Conservation (phyloP, 768 basidiomycete genomes). For the Omphalotus guepiniiformis region DNA sequence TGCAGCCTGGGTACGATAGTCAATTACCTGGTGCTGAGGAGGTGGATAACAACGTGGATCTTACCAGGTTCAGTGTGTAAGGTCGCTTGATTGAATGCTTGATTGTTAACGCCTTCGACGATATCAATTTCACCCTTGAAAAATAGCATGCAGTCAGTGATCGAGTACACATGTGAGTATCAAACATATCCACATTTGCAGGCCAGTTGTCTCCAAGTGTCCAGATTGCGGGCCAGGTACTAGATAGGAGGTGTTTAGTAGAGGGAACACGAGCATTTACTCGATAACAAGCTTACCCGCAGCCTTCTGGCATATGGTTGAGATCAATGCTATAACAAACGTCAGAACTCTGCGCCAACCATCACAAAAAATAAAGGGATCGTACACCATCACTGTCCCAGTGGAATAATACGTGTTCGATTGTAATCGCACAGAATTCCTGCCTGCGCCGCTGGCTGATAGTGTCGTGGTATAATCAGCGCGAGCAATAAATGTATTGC, state of each 20-base stretch:
- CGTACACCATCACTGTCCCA: conserved; percentile 42
- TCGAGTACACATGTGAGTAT: neutral
- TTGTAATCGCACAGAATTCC: conserved; percentile 51
- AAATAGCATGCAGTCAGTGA: conserved; percentile 18
- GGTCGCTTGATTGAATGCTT: conserved; percentile 45
- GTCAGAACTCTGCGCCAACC: neutral
- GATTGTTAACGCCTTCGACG: conserved; percentile 56
- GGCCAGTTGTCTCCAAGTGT: conserved; percentile 46
- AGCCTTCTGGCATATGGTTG: conserved; percentile 58
- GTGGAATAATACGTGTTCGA: conserved; percentile 51
- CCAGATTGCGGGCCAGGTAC: conserved; percentile 45
- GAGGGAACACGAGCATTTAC: conserved; percentile 12
- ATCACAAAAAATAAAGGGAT: neutral
- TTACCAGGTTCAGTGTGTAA: conserved; percentile 52
- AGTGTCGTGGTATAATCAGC: conserved; percentile 49
- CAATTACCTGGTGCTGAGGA: neutral
- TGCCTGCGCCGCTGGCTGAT: conserved; percentile 43
- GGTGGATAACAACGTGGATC: conserved; percentile 10
- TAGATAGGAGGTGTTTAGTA: neutral
- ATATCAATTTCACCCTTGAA: conserved; percentile 50
- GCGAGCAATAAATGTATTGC: conserved; percentile 50
- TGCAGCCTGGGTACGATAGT: conserved; percentile 36
- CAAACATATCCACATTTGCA: conserved; percentile 24
- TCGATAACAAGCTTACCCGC: conserved; percentile 57
- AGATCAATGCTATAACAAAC: conserved; percentile 37